Conservation (phyloP, 805 yeast species). For the Lachancea kluyveri region DNA sequence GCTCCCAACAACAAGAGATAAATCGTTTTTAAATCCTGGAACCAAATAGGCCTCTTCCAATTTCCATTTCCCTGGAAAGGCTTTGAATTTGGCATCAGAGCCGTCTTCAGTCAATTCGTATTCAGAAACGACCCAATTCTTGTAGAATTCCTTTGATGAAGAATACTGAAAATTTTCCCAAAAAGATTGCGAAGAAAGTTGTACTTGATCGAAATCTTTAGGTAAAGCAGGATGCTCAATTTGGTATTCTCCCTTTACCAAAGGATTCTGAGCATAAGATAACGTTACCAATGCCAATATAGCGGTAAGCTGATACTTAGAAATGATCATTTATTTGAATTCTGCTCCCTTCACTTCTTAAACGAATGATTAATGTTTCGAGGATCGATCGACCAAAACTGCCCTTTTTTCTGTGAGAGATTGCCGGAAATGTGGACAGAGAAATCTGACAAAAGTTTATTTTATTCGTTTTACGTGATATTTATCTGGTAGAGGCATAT, state of each 20-base stretch:
- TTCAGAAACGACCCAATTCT: slow-evolving; percentile 58
- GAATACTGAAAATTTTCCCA: slow-evolving; percentile 58
- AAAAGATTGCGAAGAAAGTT: slow-evolving; percentile 40
- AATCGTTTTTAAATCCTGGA: slow-evolving; percentile 60
- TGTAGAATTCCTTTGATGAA: slow-evolving; percentile 32
- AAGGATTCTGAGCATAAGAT: slow-evolving; percentile 1
- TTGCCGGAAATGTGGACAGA: too few relatives aligned
- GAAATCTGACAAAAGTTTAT: too few relatives aligned
- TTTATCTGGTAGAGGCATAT: too few relatives aligned
- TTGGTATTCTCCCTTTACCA: slow-evolving; percentile 2
- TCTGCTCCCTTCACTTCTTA: too few relatives aligned
- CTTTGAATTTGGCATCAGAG: slow-evolving; percentile 31
- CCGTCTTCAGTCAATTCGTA: slow-evolving; percentile 26
- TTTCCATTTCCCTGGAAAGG: slow-evolving; percentile 56
- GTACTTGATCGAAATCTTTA: slow-evolving; percentile 32
- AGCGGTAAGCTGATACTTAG: not conserved
- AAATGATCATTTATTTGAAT: too few relatives aligned
- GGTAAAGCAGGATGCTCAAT: slow-evolving; percentile 30
- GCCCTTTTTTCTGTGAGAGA: too few relatives aligned
- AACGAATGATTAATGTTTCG: too few relatives aligned
- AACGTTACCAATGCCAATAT: not conserved
- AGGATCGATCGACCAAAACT: too few relatives aligned
- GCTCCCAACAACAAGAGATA: slow-evolving; percentile 69
- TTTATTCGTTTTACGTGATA: too few relatives aligned
- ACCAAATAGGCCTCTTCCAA: slow-evolving; percentile 51